Evolutionary conservation across 2,329 filamentous ascomycete genomes (phyloP).

Genomic region (Penicillium crustosum): DNA sequence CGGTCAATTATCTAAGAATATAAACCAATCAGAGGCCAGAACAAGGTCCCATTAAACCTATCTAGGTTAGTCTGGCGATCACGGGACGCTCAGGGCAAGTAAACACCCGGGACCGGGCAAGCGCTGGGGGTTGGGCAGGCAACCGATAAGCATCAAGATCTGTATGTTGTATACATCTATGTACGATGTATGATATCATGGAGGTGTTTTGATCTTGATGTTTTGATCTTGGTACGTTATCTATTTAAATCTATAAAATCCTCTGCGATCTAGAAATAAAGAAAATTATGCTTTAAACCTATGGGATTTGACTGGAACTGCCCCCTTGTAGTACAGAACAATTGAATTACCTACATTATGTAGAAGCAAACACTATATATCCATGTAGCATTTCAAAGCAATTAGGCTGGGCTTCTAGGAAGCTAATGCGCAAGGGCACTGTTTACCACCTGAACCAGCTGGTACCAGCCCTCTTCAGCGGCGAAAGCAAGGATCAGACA

Average conservation of each 20-base stretch:
- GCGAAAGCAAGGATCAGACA: neutral
- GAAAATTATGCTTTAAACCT: neutral
- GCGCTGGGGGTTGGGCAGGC: slow-evolving; percentile 23
- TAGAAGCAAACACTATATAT: neutral
- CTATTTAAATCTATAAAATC: neutral
- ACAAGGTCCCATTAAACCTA: neutral
- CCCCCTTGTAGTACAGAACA: neutral
- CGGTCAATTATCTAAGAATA: slow-evolving; percentile 17
- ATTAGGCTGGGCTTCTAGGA: neutral
- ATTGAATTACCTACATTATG: neutral
- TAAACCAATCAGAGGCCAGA: slow-evolving; percentile 12
- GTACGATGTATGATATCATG: neutral
- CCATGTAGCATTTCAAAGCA: neutral
- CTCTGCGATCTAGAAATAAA: neutral
- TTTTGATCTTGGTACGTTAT: neutral
- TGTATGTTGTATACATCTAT: too few relatives aligned
- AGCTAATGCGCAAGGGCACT: neutral
- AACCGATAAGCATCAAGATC: slow-evolving; percentile 22
- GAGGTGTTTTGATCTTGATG: neutral
- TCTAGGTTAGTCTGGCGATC: slow-evolving; percentile 19
- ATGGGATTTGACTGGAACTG: too few relatives aligned
- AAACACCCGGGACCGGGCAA: slow-evolving; percentile 23
- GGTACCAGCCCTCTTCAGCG: neutral
- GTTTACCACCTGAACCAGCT: neutral
- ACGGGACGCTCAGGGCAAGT: slow-evolving; percentile 25